Percentiles rank a stretch among this genome's conserved stretches.
Evolutionary conservation across 352 stramenopile genomes (phyloP).

Genomic region (Phytophthora pistaciae): DNA sequence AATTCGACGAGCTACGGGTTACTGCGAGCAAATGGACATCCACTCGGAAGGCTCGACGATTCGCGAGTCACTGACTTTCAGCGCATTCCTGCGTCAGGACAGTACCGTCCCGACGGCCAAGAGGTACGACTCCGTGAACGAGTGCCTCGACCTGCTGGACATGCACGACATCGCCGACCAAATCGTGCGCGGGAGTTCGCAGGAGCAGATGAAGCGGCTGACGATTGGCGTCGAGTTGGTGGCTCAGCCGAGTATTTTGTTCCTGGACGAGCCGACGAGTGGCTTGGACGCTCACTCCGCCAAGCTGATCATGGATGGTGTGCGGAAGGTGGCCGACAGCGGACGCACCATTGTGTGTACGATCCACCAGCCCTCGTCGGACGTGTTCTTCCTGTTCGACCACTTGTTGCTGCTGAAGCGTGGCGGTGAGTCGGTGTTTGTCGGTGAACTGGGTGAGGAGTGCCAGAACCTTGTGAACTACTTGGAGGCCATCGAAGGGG

Average conservation of each 20-base stretch:
- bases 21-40: conserved; percentile 45
- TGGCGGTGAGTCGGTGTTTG: conserved; percentile 73
- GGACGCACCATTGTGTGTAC: conserved; percentile 83
- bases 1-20: conserved; percentile 30
- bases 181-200: conserved; percentile 35
- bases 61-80: conserved; percentile 86
- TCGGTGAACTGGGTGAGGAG: conserved; percentile 71
- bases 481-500: conserved; percentile 52
- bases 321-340: conserved; percentile 74
- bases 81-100: conserved; percentile 64
- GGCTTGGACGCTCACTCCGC: conserved; percentile 73
- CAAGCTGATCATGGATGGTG: conserved; percentile 72
- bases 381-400: conserved; percentile 88
- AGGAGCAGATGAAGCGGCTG: conserved; percentile 48
- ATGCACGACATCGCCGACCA: conserved; percentile 35
- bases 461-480: conserved; percentile 51
- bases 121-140: conserved; percentile 32
- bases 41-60: conserved; percentile 29
- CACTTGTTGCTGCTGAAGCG: conserved; percentile 70
- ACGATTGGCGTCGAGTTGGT: conserved; percentile 90
- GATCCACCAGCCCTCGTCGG: conserved; percentile 89
- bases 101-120: conserved; percentile 2
- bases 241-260: conserved; percentile 73
- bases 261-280: conserved; percentile 67
- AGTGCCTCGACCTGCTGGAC: conserved; percentile 41